phyloP scores from a whole-genome alignment of 768 basidiomycete genomes.

The Termitomyces eurrhizus region DNA sequence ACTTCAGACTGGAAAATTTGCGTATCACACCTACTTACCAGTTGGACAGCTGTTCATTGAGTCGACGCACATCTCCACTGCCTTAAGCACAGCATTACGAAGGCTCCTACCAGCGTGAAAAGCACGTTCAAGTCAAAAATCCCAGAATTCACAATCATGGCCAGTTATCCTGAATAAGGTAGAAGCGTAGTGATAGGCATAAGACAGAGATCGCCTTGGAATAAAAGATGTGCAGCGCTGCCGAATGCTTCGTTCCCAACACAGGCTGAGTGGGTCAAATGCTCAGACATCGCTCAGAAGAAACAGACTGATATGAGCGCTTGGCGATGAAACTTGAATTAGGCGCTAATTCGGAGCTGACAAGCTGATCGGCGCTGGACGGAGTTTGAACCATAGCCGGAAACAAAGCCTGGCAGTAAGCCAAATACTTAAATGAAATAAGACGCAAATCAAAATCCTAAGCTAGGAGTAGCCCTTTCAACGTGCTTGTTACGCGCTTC shows the following conservation, averaged over 20 bases:
- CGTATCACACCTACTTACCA: conserved; percentile 5
- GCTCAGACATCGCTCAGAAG: neutral
- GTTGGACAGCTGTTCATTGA: neutral
- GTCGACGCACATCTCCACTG: conserved; percentile 2
- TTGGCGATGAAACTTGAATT: neutral
- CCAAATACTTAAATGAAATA: no score
- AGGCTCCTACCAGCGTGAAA: no score
- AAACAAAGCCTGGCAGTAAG: no score
- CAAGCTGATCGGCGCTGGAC: neutral
- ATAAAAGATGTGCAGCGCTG: neutral
- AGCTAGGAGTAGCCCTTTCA: no score
- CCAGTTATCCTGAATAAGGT: neutral
- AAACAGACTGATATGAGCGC: neutral
- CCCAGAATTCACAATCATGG: neutral
- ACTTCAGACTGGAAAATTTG: neutral
- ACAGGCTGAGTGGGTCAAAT: neutral
- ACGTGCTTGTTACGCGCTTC: no score
- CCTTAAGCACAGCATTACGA: neutral
- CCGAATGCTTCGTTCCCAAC: neutral
- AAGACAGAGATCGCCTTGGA: neutral
- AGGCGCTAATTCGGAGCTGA: neutral
- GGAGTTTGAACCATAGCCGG: no score
- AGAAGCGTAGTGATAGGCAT: neutral
- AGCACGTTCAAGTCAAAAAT: neutral
- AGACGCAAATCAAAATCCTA: no score